phyloP scores from a whole-genome alignment of 306 rosid genomes.

The Nissolia schottii region DNA sequence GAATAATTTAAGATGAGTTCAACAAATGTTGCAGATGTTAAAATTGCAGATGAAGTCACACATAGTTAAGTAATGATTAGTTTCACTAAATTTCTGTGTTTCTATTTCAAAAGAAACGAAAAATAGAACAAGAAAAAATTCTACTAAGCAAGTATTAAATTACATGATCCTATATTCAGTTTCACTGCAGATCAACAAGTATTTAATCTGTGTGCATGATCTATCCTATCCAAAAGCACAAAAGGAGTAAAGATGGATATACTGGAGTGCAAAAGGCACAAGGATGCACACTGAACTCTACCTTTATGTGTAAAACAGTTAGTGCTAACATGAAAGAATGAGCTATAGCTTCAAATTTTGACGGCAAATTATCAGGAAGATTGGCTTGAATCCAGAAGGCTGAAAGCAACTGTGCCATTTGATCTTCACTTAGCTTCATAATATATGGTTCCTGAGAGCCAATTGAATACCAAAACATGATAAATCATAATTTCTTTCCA shows the following conservation, averaged over 20 bases:
- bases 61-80: not conserved
- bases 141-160: not conserved
- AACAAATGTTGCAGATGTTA: not conserved
- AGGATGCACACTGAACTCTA: not conserved
- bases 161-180: not conserved
- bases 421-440: conserved; percentile 90
- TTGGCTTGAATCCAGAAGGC: conserved; percentile 90
- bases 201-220: not conserved
- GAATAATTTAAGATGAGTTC: not conserved
- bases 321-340: conserved; percentile 71
- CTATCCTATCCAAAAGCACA: not conserved
- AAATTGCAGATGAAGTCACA: not conserved
- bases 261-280: not conserved
- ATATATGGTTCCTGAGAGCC: conserved; percentile 64
- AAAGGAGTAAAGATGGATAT: not conserved
- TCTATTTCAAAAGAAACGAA: not conserved
- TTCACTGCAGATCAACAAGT: not conserved
- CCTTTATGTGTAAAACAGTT: conserved; percentile 76
- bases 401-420: conserved; percentile 76
- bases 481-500: not conserved
- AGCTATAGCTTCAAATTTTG: conserved; percentile 84
- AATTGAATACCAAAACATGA: conserved; percentile 23
- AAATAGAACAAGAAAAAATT: not conserved
- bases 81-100: not conserved
- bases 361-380: conserved; percentile 79